Conservation (phyloP, 2,329 filamentous ascomycete genomes). For the Hypoxylon sp. region DNA sequence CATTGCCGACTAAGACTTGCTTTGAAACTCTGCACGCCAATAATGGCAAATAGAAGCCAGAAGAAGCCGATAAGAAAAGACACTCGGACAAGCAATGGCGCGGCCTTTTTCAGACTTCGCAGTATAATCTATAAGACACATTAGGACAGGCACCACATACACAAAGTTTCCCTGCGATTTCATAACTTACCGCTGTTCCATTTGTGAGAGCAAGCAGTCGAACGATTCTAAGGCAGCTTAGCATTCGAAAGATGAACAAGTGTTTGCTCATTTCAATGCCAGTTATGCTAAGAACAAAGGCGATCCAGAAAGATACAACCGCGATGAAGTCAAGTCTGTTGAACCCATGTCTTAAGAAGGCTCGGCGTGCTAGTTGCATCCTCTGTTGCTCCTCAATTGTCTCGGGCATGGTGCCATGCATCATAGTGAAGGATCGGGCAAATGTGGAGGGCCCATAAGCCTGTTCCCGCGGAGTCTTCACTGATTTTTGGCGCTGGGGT, state of each 20-base stretch:
- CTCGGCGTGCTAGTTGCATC: conserved; percentile 87
- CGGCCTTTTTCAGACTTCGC: conserved; percentile 94
- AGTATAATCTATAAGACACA: conserved; percentile 79
- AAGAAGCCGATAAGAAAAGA: conserved; percentile 97
- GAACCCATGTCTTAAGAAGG: conserved; percentile 94
- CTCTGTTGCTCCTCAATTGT: conserved; percentile 85
- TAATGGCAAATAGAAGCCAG: conserved; percentile 96
- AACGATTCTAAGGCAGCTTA: conserved; percentile 93
- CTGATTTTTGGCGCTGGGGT: conserved; percentile 81
- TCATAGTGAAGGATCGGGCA: conserved; percentile 83
- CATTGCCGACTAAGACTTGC: conserved; percentile 83
- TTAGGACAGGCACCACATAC: conserved; percentile 40
- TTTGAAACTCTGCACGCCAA: conserved; percentile 97
- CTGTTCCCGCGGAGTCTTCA: conserved; percentile 66
- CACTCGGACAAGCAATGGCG: conserved; percentile 90
- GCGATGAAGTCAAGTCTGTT: conserved; percentile 96
- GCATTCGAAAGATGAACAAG: conserved; percentile 94
- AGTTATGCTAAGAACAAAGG: conserved; percentile 80
- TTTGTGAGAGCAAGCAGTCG: conserved; percentile 92
- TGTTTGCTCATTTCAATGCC: conserved; percentile 79
- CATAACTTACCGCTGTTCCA: conserved; percentile 82
- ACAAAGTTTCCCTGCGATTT: neutral
- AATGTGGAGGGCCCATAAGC: conserved; percentile 74
- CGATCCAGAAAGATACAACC: conserved; percentile 95
- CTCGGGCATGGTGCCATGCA: conserved; percentile 72